phyloP scores from a whole-genome alignment of 1,284 basidiomycete species.

The Moesziomyces aphidis region DNA sequence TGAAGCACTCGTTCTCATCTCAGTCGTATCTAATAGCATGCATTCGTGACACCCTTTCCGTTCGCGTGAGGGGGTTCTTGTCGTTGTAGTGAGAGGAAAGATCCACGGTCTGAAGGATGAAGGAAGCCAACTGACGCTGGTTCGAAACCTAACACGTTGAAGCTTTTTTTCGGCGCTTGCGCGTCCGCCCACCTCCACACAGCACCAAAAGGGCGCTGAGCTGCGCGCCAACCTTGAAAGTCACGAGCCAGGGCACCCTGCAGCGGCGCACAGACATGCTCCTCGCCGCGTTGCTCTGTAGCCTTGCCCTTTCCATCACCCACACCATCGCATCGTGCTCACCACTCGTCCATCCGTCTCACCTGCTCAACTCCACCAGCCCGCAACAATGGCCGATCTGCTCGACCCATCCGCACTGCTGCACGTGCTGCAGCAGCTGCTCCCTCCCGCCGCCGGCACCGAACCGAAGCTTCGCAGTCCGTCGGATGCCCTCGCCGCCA shows the following conservation, averaged over 20 bases:
- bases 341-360: background rate
- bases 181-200: background rate
- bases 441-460: slow-evolving; percentile 17
- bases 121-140: too few species aligned
- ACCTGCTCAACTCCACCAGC: background rate
- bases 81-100: too few species aligned
- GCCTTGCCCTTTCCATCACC: too few species aligned
- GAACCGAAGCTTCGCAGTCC: slow-evolving; percentile 24
- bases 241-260: background rate
- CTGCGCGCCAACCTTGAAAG: background rate
- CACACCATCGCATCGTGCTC: background rate
- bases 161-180: background rate
- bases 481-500: slow-evolving; percentile 52
- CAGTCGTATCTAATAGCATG: background rate
- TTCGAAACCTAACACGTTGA: background rate
- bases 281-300: background rate
- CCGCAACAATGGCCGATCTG: slow-evolving; percentile 26
- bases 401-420: slow-evolving; percentile 58
- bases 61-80: background rate
- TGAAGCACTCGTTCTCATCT: background rate
- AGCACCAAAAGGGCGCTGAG: background rate
- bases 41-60: background rate
- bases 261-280: background rate
- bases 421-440: slow-evolving; percentile 39
- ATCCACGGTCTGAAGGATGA: too few species aligned